Base-by-base conservation (phyloP, 106 monocot genomes). In the Vanilla planifolia region DNA sequence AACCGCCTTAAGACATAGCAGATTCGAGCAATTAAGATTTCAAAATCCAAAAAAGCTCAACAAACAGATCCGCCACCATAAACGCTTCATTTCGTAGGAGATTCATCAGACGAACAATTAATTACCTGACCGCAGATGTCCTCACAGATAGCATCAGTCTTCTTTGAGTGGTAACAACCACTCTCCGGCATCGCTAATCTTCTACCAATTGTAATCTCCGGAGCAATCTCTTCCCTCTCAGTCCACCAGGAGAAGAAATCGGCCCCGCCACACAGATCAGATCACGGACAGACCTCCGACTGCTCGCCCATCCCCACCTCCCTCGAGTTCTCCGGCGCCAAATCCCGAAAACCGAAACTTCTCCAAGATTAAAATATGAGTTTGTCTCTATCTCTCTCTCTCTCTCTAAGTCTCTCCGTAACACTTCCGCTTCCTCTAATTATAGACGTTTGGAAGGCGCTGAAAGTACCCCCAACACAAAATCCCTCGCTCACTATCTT, bases 51-150 rank as follows among this genome's bases (percentile, higher is more conserved):
- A 40, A 39, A 16, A 8, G 24, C 0, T 0, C 29, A 53, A 10
- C 15, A 42, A 53, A 43, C 17, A 67, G 5, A 47, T 61, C 61
- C 39, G 51, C 27, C 19, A 9, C n/a, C 22, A 20, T n/a, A n/a
- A n/a, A n/a, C n/a, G n/a, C n/a, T n/a, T n/a, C n/a, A n/a, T n/a
- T n/a, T n/a, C n/a, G n/a, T n/a, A n/a, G n/a, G n/a, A n/a, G n/a
- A n/a, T n/a, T n/a, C n/a, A 57, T 11, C 35, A 34, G 8, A 29
- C 16, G 47, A 20, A 20, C 7, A 46, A n/a, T 29, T n/a, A 56
- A 50, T 79, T 65, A 89, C 84, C 74, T 71, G 77, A n/a, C 87
- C 87, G 60, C 87, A 88, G 15, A 88, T 73, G 15, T 82, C 87
- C 33, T 84, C 80, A 71, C 83, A 89, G 58, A 84, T 65, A 47